These are phyloP conservation scores for Amanita phalloides DNA, from an alignment of 768 basidiomycete genomes.

Conservation along the genomic window DNA sequence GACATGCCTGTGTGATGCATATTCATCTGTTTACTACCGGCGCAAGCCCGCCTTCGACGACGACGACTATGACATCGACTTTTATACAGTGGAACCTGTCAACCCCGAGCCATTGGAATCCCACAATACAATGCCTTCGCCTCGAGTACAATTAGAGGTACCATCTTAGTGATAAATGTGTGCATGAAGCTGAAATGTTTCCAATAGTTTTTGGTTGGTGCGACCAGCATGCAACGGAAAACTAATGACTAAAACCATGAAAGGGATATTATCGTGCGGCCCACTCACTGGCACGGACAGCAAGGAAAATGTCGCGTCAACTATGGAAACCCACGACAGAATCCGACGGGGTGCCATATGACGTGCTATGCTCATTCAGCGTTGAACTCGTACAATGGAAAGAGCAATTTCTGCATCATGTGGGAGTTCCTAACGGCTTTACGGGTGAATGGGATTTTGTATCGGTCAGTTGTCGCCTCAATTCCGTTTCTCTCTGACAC, in stretches of 20 bases:
- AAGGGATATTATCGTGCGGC: constrained; percentile 81
- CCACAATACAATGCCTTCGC: constrained; percentile 41
- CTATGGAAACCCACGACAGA: constrained; percentile 76
- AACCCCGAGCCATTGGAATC: constrained; percentile 35
- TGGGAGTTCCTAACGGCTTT: constrained; percentile 83
- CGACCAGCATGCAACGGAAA: constrained; percentile 3
- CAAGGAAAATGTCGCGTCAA: constrained; percentile 70
- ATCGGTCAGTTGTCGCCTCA: constrained; percentile 24
- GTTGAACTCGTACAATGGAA: constrained; percentile 60
- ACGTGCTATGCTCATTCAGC: constrained; percentile 47
- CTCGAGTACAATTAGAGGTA: constrained; percentile 75
- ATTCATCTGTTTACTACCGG: constrained; percentile 74
- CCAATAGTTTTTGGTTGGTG: constrained; percentile 56
- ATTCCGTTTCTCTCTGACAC: background rate
- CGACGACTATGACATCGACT: constrained; percentile 84
- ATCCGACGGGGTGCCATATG: constrained; percentile 65
- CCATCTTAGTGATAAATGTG: constrained; percentile 9
- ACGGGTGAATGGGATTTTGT: constrained; percentile 88
- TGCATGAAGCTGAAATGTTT: constrained; percentile 7
- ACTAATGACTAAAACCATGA: constrained; percentile 8
- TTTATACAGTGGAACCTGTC: constrained; percentile 66
- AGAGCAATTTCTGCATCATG: constrained; percentile 59
- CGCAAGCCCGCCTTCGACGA: constrained; percentile 81
- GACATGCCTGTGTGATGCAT: constrained; percentile 78
- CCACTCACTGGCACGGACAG: constrained; percentile 74